These are phyloP conservation scores for Mrakia gelida DNA, from an alignment of 768 basidiomycete species.

Conservation along the genomic window DNA sequence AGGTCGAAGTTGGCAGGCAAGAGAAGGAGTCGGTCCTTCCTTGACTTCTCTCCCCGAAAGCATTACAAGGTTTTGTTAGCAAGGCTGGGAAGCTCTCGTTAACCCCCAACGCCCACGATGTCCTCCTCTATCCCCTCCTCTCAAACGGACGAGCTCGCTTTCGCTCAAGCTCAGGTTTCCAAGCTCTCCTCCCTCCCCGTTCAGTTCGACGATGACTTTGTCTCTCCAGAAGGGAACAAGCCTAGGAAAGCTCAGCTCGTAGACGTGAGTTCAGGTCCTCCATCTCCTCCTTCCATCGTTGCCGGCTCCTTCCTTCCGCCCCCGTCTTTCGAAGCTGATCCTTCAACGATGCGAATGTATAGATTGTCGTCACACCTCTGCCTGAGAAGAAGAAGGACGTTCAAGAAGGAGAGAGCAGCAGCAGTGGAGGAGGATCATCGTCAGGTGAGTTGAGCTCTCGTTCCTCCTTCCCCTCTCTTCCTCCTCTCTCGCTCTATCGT, in stretches of 20 bases:
- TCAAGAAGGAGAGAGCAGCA: not conserved
- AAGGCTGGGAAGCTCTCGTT: not conserved
- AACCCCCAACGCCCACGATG: not conserved
- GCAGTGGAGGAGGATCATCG: not conserved
- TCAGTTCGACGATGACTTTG: conserved; percentile 67
- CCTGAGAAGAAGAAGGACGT: conserved; percentile 3
- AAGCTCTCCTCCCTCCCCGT: conserved; percentile 65
- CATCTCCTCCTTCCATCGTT: not conserved
- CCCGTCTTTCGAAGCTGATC: not conserved
- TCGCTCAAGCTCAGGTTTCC: conserved; percentile 62
- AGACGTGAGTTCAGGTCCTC: conserved; percentile 49
- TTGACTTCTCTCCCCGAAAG: too few relatives aligned
- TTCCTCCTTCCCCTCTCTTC: not conserved
- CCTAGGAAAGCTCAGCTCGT: conserved; percentile 67
- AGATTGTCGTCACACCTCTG: conserved; percentile 5
- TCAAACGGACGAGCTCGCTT: conserved; percentile 51
- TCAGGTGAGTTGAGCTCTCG: not conserved
- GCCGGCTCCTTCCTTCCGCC: not conserved
- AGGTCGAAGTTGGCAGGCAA: too few relatives aligned
- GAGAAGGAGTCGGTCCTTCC: not conserved
- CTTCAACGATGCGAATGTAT: not conserved
- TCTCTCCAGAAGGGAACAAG: conserved; percentile 62
- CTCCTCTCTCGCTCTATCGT: not conserved
- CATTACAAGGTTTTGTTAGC: too few relatives aligned
- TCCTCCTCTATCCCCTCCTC: not conserved